Evolutionary conservation across 2,329 filamentous ascomycete species (phyloP), one percentile per base, ranked within the genome.

Genomic region (Colletotrichum camelliae): DNA sequence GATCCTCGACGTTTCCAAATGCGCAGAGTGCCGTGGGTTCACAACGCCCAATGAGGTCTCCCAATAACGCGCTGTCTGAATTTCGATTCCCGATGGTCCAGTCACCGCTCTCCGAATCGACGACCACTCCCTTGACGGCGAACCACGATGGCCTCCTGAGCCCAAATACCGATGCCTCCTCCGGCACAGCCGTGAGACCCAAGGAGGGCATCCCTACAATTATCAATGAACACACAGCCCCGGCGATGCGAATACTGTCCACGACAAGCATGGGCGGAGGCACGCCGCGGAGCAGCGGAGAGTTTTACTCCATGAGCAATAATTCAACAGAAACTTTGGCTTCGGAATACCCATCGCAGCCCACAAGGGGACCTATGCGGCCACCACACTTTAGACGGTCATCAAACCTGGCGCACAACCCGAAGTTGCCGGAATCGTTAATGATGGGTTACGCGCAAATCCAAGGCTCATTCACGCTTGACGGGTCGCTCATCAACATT

Each of bases 361-460:
- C 77, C 31, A 43, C 73, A 13, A 75, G 75, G 31, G 77, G 77
- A 16, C 76, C 74, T 27, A 91, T 93, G 66, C 76, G 81, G 61
- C 86, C 89, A 33, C 81, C 85, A 4, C 87, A 90, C 77, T 80
- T 88, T 16, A 86, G 90, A 73, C 85, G 87, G 66, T 85, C 84
- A 76, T 88, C 90, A 33, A 86, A 84, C 67, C 80, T 89, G 70
- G 81, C 83, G 79, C 84, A 83, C 74, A 85, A 86, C 77, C 82
- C 87, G 55, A 88, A 86, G 79, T 83, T 88, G 52, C 92, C 95
- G 1, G 96, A 98, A 82, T 93, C 94, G 2, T 86, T 99, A 70
- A 97, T 99, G 92, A 99, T 99, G 97, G 97, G 96, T 1, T 99
- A 98, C 84, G 96, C 95, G 4, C 97, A 99, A 80, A 92, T 98